Base-by-base conservation (phyloP, 2,329 filamentous ascomycete species). In the Mycosphaerella sp. region DNA sequence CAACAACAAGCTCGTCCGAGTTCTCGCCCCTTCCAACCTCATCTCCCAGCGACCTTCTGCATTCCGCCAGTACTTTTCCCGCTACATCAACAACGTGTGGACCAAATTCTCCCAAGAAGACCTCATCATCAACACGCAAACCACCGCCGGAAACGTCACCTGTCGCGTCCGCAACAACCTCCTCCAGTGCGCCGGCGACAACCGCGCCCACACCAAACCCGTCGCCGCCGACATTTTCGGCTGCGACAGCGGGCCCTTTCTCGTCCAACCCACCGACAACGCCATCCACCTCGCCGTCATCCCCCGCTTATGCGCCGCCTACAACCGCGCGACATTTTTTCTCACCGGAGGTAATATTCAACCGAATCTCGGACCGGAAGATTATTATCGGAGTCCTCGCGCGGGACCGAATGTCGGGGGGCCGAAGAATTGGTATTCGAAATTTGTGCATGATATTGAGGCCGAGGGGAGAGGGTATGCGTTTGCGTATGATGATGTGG, bases 241-340 rank as follows among this genome's bases (percentile, higher is more conserved):
- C 41, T 87, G 84, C 72, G 84, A 80, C 65, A 81, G 77, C 3
- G 82, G 82, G 0, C 80, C 82, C 0, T 85, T 85, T 60, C 70
- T 73, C 58, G 58, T 76, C 4, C 55, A 71, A 50, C 56, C 76
- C 54, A 62, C 62, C 6, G 65, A 70, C 17, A 72, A 72, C 48
- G 65, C 61, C 3, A 69, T 75, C 1, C 70, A 73, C 41, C 70
- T 72, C 55, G 84, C 84, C 36, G 78, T 90, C 50, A 82, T 83
- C 1, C 85, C 88, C 0, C 78, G 88, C 11, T 72, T 93, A 6
- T 81, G 85, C 1, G 87, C 88, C 0, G 86, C 85, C 1, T 80
- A 91, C 63, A 89, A 91, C 70, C 79, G 88, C 17, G 82, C 80
- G 14, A 91, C 85, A 5, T 70, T 92, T 49, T 70, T 87, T 48